These are phyloP conservation scores for Scenedesmus sp. DNA, from an alignment of 163 green algal genomes.

Conservation along the genomic window DNA sequence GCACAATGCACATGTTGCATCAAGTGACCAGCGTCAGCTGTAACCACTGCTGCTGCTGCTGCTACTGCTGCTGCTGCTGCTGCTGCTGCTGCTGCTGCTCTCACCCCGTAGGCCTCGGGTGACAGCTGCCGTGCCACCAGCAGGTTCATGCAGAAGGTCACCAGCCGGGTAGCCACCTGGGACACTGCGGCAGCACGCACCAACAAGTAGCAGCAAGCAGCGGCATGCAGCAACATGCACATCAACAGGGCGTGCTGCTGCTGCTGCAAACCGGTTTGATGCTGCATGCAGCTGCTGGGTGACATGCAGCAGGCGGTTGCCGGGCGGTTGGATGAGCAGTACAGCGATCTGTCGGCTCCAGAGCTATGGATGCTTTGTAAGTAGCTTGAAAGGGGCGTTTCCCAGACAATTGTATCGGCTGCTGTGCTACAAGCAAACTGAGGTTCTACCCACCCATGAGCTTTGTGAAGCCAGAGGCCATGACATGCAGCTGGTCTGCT, in stretches of 20 bases:
- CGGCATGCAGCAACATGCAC: not conserved
- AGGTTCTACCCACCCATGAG: conserved; percentile 34
- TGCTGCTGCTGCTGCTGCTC: not conserved
- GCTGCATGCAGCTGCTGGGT: not conserved
- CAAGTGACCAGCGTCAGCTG: not conserved
- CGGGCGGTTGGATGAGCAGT: not conserved
- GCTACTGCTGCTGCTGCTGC: conserved; percentile 8
- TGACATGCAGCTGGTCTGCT: conserved; percentile 41
- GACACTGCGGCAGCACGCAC: conserved; percentile 68
- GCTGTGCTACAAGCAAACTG: too few relatives aligned
- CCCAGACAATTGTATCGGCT: not conserved
- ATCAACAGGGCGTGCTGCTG: not conserved
- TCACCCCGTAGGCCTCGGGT: conserved; percentile 86
- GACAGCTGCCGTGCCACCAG: conserved; percentile 76
- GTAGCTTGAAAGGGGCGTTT: not conserved
- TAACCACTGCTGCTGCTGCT: not conserved
- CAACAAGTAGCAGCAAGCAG: not conserved
- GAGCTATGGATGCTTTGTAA: not conserved
- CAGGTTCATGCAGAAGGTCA: conserved; percentile 90
- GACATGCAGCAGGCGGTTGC: not conserved
- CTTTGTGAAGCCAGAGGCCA: conserved; percentile 48
- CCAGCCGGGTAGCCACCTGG: conserved; percentile 76
- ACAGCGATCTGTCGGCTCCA: not conserved
- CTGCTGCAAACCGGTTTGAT: not conserved
- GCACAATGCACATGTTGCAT: not conserved